phyloP scores from a whole-genome alignment of 768 basidiomycete genomes.

The Lentinula edodes region DNA sequence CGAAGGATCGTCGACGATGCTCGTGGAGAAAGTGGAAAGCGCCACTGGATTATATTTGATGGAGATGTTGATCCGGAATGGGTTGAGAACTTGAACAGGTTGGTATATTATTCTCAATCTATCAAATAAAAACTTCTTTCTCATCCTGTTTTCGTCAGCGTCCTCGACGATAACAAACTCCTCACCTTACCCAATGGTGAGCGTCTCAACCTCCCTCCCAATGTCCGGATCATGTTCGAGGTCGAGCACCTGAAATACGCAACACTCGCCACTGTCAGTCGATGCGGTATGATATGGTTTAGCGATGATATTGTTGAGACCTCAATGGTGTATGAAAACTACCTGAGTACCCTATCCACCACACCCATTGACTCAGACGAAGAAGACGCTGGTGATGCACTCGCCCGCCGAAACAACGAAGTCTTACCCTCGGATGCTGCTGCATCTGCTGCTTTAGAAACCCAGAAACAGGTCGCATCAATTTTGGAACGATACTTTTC shows the following conservation, averaged over 20 bases:
- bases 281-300: slow-evolving; percentile 99
- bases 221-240: slow-evolving; percentile 99
- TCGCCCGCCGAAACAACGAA: slow-evolving; percentile 55
- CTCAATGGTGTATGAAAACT: slow-evolving; percentile 86
- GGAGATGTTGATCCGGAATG: slow-evolving; percentile 99
- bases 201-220: slow-evolving; percentile 91
- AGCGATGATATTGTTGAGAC: slow-evolving; percentile 94
- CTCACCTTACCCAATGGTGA: slow-evolving; percentile 97
- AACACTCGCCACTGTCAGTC: slow-evolving; percentile 97
- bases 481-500: slow-evolving; percentile 82
- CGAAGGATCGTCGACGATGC: slow-evolving; percentile 99
- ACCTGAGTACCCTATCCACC: slow-evolving; percentile 70
- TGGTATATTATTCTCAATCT: slow-evolving; percentile 15
- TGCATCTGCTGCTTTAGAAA: slow-evolving; percentile 57
- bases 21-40: slow-evolving; percentile 91
- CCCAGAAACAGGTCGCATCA: slow-evolving; percentile 69
- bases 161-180: slow-evolving; percentile 97
- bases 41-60: slow-evolving; percentile 99
- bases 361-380: slow-evolving; percentile 86
- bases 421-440: slow-evolving; percentile 37
- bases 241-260: slow-evolving; percentile 97
- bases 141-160: slow-evolving; percentile 42
- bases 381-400: slow-evolving; percentile 62
- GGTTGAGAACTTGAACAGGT: slow-evolving; percentile 99
- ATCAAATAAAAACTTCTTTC: not conserved